Conservation (phyloP, 345 rosid species). For the Clarkia xantiana region DNA sequence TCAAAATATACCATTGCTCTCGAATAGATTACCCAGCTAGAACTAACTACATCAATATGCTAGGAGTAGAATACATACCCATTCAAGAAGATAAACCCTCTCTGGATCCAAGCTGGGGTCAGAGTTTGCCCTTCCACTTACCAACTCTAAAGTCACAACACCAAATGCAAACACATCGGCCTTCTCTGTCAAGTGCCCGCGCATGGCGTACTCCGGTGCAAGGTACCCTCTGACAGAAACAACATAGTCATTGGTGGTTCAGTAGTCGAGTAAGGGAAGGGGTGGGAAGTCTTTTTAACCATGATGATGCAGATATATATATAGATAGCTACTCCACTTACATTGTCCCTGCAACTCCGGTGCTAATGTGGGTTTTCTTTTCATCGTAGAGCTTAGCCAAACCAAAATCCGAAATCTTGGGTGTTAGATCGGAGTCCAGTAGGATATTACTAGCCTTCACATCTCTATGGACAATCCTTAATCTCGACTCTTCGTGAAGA, state of each 20-base stretch:
- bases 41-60: too few species aligned
- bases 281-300: background rate
- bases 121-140: conserved; percentile 59
- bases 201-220: conserved; percentile 69
- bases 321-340: conserved; percentile 16
- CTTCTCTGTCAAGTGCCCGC: conserved; percentile 62
- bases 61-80: conserved; percentile 24
- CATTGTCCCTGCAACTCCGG: conserved; percentile 46
- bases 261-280: background rate
- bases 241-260: background rate
- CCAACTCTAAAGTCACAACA: conserved; percentile 44
- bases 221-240: conserved; percentile 36
- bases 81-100: conserved; percentile 52
- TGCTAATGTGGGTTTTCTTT: conserved; percentile 44
- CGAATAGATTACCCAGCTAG: too few species aligned
- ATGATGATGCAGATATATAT: background rate
- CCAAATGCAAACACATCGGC: conserved; percentile 64
- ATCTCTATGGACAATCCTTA: conserved; percentile 42
- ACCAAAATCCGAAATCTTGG: conserved; percentile 54
- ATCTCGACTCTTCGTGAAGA: conserved; percentile 50
- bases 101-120: conserved; percentile 31
- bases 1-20: too few species aligned
- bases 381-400: conserved; percentile 48
- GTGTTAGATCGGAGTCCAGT: conserved; percentile 32
- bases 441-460: conserved; percentile 38